Percentiles rank a stretch among this genome's conserved stretches.
Conservation (phyloP, 2,329 filamentous ascomycete species). For the Diaporthe amygdali region DNA sequence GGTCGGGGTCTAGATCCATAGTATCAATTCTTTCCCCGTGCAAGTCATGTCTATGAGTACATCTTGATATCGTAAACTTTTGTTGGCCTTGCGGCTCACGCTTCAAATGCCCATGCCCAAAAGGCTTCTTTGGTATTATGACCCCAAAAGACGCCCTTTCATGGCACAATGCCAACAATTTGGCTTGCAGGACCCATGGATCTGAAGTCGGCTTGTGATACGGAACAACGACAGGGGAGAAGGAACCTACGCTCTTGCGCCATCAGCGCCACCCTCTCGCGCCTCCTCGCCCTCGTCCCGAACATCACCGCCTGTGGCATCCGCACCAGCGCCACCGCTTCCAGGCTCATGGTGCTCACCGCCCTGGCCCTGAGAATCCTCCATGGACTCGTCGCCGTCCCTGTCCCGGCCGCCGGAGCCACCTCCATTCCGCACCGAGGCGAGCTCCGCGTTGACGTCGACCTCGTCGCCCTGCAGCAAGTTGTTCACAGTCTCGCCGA, state of each 20-base stretch:
- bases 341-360: slow-evolving; percentile 63
- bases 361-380: slow-evolving; percentile 73
- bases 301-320: slow-evolving; percentile 88
- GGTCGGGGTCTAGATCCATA: slow-evolving; percentile 13
- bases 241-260: slow-evolving; percentile 98
- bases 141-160: background rate
- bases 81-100: slow-evolving; percentile 16
- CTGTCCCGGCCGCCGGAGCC: slow-evolving; percentile 48
- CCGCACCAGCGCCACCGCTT: slow-evolving; percentile 82
- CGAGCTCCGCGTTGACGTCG: slow-evolving; percentile 75
- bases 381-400: slow-evolving; percentile 77
- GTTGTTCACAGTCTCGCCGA: slow-evolving; percentile 84
- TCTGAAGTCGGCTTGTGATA: background rate
- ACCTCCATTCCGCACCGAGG: slow-evolving; percentile 60
- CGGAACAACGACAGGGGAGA: slow-evolving; percentile 31
- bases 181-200: background rate
- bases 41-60: slow-evolving; percentile 26
- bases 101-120: slow-evolving; percentile 12
- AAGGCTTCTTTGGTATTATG: background rate
- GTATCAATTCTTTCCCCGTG: slow-evolving; percentile 23
- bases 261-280: slow-evolving; percentile 92
- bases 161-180: background rate
- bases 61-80: slow-evolving; percentile 22
- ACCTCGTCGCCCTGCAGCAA: slow-evolving; percentile 90
- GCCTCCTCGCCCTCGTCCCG: slow-evolving; percentile 87